Base-by-base conservation (phyloP, 1,139 yeast genomes). In the Pneumocystis jirovecii region DNA sequence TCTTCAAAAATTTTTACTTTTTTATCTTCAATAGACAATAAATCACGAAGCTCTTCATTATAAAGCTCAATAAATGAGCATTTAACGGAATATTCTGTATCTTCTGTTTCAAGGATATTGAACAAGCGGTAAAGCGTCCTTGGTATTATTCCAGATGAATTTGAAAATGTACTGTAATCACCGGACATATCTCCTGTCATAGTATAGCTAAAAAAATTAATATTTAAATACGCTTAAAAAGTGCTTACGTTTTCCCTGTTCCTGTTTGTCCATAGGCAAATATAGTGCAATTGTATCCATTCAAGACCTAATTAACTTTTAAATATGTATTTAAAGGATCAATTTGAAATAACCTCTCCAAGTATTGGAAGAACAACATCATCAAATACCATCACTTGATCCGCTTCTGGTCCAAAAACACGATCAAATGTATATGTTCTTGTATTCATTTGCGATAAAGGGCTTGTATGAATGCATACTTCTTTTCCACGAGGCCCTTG, bases 191-290 rank as follows among this genome's bases (percentile, higher is more conserved):
- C 85, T 35, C 96, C 96, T 71, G 89, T 83, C 96, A 89, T 89
- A 2, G 96, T 89, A 71, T 85, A 83, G 59, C 67, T 63, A 35
- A 35, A 40, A n/a, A 37, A 12, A 42, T 21, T 25, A 56, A 21
- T 60, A 19, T 29, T 29, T 61, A 40, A 25, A 21, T 5, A 61
- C 15, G 21, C 39, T 19, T 40, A 59, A 42, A 21, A 45, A 50
- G 25, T 50, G n/a, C 62, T 45, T 34, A 77, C 0, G 96, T 88
- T 72, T 88, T 88, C 1, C 96, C 96, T 0, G 95, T 86, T 10
- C 96, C 96, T 0, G 96, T 89, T 75, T 89, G 96, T 10, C 96
- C 96, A 73, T 89, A 89, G 0, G 96, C 95, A 71, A 89, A 81
- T 3, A 89, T 81, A 0, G 96, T 87, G 66, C 90, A 89, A 71